Base-by-base conservation (phyloP, 179 eudicot genomes). In the Camellia oleifera region DNA sequence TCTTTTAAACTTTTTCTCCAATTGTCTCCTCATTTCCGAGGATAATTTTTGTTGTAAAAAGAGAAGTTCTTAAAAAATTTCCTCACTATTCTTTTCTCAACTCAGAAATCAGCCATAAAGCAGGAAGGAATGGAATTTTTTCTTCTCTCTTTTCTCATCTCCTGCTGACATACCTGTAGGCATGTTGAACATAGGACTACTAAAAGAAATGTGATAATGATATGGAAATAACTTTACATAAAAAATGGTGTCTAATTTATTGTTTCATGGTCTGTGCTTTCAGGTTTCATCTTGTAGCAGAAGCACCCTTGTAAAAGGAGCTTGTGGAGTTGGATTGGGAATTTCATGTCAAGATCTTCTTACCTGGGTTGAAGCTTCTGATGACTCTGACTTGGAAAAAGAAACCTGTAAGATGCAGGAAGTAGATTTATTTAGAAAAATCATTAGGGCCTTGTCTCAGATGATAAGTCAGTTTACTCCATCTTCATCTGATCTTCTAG, bases 241-340 rank as follows among this genome's bases (percentile, higher is more conserved):
- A 5, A 42, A 40, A 57, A 4, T 32, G 23, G 45, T 5, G 14
- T 56, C 23, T 1, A 52, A 32, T 72, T 56, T 77, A 20, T 63
- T 32, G 18, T 2, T 7, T 20, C 8, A 48, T 71, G 52, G n/a
- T 54, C 5, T 76, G 65, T 71, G 75, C 71, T 88, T 84, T 74
- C 83, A 97, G 99, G 97, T 92, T 82, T 88, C 91, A 80, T 83
- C 86, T 64, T 72, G 78, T 65, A 61, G n/a, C n/a, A n/a, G n/a
- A n/a, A n/a, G n/a, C n/a, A n/a, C n/a, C n/a, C n/a, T n/a, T n/a
- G n/a, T n/a, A n/a, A 91, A 90, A 90, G 98, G 99, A 73, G 97
- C 97, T 76, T 97, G 97, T 86, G 97, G 92, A 80, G 83, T 97
- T 81, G 99, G 97, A 70, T 88, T 97, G 81, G 99, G 99, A 58